Evolutionary conservation across 139 green algal species (phyloP), one percentile per base, ranked within the genome.

Genomic region (Mychonastes homosphaera): DNA sequence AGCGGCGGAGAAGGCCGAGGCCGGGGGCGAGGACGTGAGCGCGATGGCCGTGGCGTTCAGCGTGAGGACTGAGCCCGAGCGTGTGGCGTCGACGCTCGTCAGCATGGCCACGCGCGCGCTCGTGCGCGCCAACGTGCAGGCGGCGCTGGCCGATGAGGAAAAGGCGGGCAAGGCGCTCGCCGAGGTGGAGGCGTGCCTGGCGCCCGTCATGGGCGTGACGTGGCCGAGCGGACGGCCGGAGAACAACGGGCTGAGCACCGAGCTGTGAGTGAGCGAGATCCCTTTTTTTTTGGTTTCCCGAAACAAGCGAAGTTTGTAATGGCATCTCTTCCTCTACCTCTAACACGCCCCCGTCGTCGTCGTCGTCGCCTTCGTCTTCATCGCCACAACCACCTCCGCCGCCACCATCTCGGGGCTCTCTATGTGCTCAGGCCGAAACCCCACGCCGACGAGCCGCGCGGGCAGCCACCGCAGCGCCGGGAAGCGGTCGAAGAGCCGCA

Each of bases 211-310:
- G 45, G 77, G 81, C 23, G 2, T 74, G 4, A 86, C 77, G 1
- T 95, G 87, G 87, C 60, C 69, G 2, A 85, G 71, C 5, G 87
- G 87, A 1, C 59, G 70, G 36, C 78, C 81, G 1, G 81, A 90
- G 39, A 92, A 91, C 66, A 87, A 88, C 51, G 83, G 50, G 19
- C 28, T 27, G 7, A 52, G 44, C 44, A 52, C 23, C 44, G 18
- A 24, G 21, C 7, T 27, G 13, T 4, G 13, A 43, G 36, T 53
- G 46, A 3, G n/a, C n/a, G n/a, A n/a, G n/a, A n/a, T n/a, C n/a
- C n/a, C n/a, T n/a, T n/a, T n/a, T n/a, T n/a, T n/a, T n/a, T n/a
- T n/a, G n/a, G n/a, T n/a, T n/a, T n/a, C n/a, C n/a, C n/a, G n/a
- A n/a, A n/a, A n/a, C n/a, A n/a, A n/a, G n/a, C n/a, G n/a, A n/a